Base-by-base conservation (phyloP, 148 eudicot species). In the Polygonum maritimum region DNA sequence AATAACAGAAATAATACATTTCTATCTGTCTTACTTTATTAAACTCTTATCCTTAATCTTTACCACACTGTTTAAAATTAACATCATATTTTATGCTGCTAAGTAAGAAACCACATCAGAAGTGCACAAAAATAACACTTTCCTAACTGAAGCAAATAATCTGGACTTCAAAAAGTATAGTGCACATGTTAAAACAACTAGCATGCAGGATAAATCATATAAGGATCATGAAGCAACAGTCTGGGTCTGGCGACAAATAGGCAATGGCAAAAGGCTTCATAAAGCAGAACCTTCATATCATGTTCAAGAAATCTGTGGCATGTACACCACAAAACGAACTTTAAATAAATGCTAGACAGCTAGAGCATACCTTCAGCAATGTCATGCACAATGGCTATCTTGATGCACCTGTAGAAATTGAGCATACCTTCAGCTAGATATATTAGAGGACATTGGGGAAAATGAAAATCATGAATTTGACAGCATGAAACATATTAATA, bases 301-400 rank as follows among this genome's bases (percentile, higher is more conserved):
- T 13, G 5, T 12, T 39, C 69, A 39, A 18, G 14, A 15, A 36
- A 38, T 36, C 45, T 38, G 41, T 33, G 51, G 33, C 35, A 26
- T 72, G 5, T 19, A 44, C 31, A 71, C 2, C 52, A 71, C 18
- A 45, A 44, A 72, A 21, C 65, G 58, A 67, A 38, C 7, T 35
- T 15, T 15, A 15, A 38, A 57, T 7, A 60, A 48, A 78, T 33
- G 33, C 26, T 13, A 35, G 5, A 18, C 18, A 48, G 60, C 75
- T 70, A 78, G 75, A 41, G 48, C 33, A 69, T 86, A 92, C 98
- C 98, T 94, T 94, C 98, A 16, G 98, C 98, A 76, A 94, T 92
- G 79, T 94, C 98, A 79, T 94, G 98, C 77, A 94, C 97, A 79
- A 94, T 85, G 77, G 98, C 96, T 77, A 94, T 88, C 86, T 94